Percentiles rank a stretch among this genome's conserved stretches.
Conservation (phyloP, 306 rosid genomes). For the Biancaea sappan region DNA sequence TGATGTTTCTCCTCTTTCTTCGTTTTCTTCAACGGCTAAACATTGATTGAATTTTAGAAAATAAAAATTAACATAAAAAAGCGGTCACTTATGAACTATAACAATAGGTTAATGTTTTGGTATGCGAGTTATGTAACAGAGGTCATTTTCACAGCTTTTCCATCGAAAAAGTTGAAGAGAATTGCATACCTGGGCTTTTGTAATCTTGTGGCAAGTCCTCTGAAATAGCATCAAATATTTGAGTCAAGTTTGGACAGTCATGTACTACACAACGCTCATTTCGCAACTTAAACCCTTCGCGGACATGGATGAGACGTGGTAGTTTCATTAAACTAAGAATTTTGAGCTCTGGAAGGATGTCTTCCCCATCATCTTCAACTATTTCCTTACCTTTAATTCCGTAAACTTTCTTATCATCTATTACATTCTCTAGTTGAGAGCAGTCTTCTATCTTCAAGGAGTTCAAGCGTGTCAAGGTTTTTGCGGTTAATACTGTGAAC, state of each 20-base stretch:
- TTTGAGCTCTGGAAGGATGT: not conserved
- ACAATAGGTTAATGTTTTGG: not conserved
- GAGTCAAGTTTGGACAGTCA: not conserved
- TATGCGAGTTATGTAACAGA: too few species aligned
- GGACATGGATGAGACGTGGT: not conserved
- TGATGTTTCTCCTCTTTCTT: too few species aligned
- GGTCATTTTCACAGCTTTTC: too few species aligned
- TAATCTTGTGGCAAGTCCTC: not conserved
- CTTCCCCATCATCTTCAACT: not conserved
- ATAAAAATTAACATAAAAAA: too few species aligned
- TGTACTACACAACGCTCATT: not conserved
- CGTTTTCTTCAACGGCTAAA: not conserved
- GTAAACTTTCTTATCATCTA: not conserved
- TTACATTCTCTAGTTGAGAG: not conserved
- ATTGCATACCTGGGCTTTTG: too few species aligned
- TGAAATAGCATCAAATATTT: not conserved
- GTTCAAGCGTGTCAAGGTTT: slow-evolving; percentile 8
- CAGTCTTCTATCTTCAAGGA: slow-evolving; percentile 7
- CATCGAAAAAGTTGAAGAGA: too few species aligned
- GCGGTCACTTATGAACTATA: too few species aligned
- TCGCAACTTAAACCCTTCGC: not conserved
- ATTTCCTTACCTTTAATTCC: not conserved
- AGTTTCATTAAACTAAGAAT: not conserved
- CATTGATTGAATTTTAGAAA: not conserved
- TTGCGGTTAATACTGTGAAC: too few species aligned